Evolutionary conservation across 2,329 filamentous ascomycete genomes (phyloP), one percentile per base, ranked within the genome.

Genomic region (Sclerotinia trifoliorum): DNA sequence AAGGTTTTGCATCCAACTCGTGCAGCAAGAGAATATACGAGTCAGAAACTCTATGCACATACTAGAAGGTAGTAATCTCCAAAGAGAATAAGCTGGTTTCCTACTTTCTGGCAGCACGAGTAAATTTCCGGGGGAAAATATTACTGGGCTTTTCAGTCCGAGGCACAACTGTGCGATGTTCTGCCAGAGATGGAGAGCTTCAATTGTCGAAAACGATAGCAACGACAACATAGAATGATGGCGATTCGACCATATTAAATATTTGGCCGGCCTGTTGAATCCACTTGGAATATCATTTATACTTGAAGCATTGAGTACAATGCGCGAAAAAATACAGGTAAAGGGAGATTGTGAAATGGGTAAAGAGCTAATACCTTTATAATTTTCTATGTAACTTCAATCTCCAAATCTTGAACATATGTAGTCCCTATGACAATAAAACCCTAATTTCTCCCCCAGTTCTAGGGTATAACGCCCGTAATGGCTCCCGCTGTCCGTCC

Each of bases 391-490:
- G 24, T 21, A 26, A 51, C 21, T 51, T 35, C 46, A 39, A 19
- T 11, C 2, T 6, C 13, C 11, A 10, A 48, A 42, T 10, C 15
- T 42, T 42, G 11, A 39, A 17, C 8, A 2, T 26, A 32, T 7
- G 6, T 21, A 44, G 8, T n/a, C 7, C 7, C 68, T 70, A 78
- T 56, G 76, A 77, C 26, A 78, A 71, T 39, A 78, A 68, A 24
- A 78, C 77, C 55, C 75, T 74, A 17, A 78, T 75, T 56, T 78
- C 77, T 11, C 74, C 77, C 66, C 74, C 73, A 17, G 77, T 79
- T 56, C 77, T 73, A 6, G 77, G 77, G 65, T 78, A 79, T 51
- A 77, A 66, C 15, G 71, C 65, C 26, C 75, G 61, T 39, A 79
- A 69, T 11, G 74, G 73, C 29, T 77, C 71, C 2, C 63, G 70